Conservation (phyloP, 2,329 filamentous ascomycete genomes). For the Zymoseptoria passerinii region DNA sequence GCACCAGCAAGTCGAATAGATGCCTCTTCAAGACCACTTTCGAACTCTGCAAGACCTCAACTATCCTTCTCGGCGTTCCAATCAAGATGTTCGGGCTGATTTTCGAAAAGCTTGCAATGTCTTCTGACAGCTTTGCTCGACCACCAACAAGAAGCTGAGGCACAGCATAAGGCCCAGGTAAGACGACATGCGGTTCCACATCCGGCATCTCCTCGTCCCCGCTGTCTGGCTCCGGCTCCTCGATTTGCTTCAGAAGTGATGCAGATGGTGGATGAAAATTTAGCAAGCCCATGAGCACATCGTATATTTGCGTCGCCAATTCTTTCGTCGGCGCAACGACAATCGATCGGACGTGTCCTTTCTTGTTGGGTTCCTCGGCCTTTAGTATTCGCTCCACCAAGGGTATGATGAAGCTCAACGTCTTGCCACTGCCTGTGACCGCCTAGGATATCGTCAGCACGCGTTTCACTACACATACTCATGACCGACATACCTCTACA, state of each 20-base stretch:
- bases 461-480: background rate
- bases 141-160: constrained; percentile 86
- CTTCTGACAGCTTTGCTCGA: constrained; percentile 70
- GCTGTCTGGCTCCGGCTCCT: constrained; percentile 29
- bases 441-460: constrained; percentile 42
- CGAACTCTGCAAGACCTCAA: constrained; percentile 79
- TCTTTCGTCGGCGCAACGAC: constrained; percentile 90
- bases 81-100: constrained; percentile 82
- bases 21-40: constrained; percentile 27
- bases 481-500: constrained; percentile 53
- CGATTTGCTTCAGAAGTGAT: constrained; percentile 50
- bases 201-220: constrained; percentile 34
- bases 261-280: constrained; percentile 77
- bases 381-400: constrained; percentile 74
- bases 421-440: constrained; percentile 87
- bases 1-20: constrained; percentile 75
- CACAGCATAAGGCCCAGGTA: constrained; percentile 49
- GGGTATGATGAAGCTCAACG: constrained; percentile 75
- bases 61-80: constrained; percentile 79
- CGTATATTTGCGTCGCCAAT: constrained; percentile 81
- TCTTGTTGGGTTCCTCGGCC: constrained; percentile 73
- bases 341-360: constrained; percentile 82
- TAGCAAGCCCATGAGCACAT: constrained; percentile 67
- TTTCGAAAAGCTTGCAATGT: constrained; percentile 75
- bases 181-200: constrained; percentile 38